Evolutionary conservation across 768 basidiomycete genomes (phyloP).

Genomic region (Daedaleopsis nitida): DNA sequence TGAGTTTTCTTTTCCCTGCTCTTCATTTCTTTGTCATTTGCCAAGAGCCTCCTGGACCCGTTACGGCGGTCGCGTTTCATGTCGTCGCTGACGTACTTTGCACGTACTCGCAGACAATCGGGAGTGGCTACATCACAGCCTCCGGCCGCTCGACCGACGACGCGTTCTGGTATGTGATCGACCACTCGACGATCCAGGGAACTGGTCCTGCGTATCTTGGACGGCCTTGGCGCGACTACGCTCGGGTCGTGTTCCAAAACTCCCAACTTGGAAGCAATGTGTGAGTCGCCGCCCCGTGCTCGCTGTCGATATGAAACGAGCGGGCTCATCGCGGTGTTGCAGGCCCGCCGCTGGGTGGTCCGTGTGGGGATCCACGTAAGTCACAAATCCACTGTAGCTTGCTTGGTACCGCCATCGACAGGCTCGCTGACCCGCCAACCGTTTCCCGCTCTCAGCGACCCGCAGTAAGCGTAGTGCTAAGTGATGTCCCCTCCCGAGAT

Average conservation of each 20-base stretch:
- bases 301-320: neutral
- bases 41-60: neutral
- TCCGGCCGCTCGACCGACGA: constrained; percentile 26
- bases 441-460: constrained; percentile 6
- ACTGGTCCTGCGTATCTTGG: constrained; percentile 28
- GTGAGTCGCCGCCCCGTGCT: constrained; percentile 12
- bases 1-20: constrained; percentile 6
- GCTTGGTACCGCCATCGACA: neutral
- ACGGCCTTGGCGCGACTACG: constrained; percentile 30
- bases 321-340: neutral
- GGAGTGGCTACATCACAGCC: constrained; percentile 24
- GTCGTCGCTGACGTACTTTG: neutral
- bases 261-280: constrained; percentile 21
- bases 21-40: neutral
- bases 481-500: neutral
- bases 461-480: constrained; percentile 18
- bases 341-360: constrained; percentile 30
- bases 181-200: constrained; percentile 26
- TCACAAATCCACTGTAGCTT: neutral
- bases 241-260: constrained; percentile 34
- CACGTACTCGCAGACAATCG: constrained; percentile 20
- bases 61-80: neutral
- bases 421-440: neutral
- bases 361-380: constrained; percentile 25
- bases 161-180: constrained; percentile 28